phyloP scores from a whole-genome alignment of 2,329 filamentous ascomycete genomes.

The Fusarium scirpi region DNA sequence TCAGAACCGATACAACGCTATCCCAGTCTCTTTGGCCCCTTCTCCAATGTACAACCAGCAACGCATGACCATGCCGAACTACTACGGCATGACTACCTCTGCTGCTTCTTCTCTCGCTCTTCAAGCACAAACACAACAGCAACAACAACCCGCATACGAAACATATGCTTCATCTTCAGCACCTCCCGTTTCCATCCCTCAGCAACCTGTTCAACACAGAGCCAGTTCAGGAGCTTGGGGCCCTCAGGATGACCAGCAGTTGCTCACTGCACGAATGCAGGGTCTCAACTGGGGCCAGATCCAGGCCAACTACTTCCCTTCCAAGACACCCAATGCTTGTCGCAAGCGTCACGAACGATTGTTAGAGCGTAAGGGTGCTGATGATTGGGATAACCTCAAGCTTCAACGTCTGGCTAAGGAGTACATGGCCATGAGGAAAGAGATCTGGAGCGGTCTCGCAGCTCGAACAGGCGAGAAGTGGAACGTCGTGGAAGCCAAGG shows the following conservation, averaged over 20 bases:
- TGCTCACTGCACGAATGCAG: conserved; percentile 77
- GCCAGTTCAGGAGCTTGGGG: conserved; percentile 78
- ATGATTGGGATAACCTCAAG: conserved; percentile 83
- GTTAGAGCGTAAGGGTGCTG: conserved; percentile 78
- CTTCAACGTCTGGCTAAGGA: conserved; percentile 79
- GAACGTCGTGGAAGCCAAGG: conserved; percentile 75
- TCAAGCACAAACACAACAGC: conserved; percentile 51
- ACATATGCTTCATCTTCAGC: conserved; percentile 53
- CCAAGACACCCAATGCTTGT: conserved; percentile 85
- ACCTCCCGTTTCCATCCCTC: conserved; percentile 50
- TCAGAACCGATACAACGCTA: conserved; percentile 48
- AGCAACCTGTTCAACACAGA: conserved; percentile 62
- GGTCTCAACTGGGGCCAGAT: conserved; percentile 89
- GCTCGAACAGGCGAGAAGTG: conserved; percentile 84
- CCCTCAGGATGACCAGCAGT: conserved; percentile 77
- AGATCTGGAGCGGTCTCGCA: conserved; percentile 84
- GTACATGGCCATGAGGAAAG: conserved; percentile 82
- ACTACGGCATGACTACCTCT: conserved; percentile 55
- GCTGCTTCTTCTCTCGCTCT: conserved; percentile 48
- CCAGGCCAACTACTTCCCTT: conserved; percentile 78
- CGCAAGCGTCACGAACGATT: conserved; percentile 89
- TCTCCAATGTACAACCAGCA: conserved; percentile 58
- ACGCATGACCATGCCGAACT: conserved; percentile 57
- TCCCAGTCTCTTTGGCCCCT: conserved; percentile 57
- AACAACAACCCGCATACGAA: conserved; percentile 54